Evolutionary conservation across 768 basidiomycete species (phyloP), one percentile per base, ranked within the genome.

Genomic region (Mycena rebaudengoi): DNA sequence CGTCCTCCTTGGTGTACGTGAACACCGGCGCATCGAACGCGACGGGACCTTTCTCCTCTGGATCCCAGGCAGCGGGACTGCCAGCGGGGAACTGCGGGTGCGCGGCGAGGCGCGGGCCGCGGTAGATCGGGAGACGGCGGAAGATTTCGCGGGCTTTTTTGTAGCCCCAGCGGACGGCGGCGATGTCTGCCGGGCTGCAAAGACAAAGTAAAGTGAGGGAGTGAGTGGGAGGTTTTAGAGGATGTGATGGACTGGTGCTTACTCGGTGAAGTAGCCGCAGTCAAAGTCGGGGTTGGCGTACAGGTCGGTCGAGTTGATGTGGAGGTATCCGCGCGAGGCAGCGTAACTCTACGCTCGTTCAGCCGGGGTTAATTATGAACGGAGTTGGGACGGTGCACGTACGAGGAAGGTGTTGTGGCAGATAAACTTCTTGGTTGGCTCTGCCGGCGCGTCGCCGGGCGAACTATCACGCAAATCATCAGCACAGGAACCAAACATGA

Each of bases 61-160:
- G 32, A 5, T 32, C 32, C 50, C 32, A 32, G 13, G 62, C 49
- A 7, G 69, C 64, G 8, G 44, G 25, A 41, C 67, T 53, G 10
- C 44, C 71, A 49, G 52, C 69, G 70, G 65, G 3, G 2, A 46
- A 48, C 57, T 59, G 39, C 25, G 73, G 73, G 32, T 73, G 67
- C 0, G 32, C 60, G 12, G 57, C 37, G 29, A 59, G 18, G 10
- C 64, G 29, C 30, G 66, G 71, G 2, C 73, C 73, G 35, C 71
- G 64, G 55, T 62, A 72, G 12, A 23, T 33, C 4, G 72, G 63
- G 74, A 83, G 80, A 14, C 83, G 80, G 25, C 84, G 76, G 3
- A 71, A 59, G 7, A 79, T 67, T 69, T 83, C 82, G 2, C 81
- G 77, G 11, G 64, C 30, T 44, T 72, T 73, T 50, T 83, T 83